A percentile compares a stretch with the other conserved stretches of the same genome.
Conservation (phyloP, 116 monocot genomes). For the Trichopus zeylanicus region DNA sequence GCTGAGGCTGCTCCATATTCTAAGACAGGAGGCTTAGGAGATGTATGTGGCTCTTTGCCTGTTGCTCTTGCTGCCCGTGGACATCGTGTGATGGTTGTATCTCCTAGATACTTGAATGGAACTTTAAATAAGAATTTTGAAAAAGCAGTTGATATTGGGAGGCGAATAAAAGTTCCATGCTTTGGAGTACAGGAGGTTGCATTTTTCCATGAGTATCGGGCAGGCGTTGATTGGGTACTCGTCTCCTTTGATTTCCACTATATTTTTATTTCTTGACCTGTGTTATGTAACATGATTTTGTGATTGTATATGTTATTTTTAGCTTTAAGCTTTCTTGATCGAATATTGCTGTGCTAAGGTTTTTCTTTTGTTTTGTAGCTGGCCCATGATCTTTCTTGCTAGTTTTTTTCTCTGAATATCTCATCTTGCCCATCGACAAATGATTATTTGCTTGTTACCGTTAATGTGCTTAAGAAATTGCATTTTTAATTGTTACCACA, state of each 20-base stretch:
- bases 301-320: too few species aligned
- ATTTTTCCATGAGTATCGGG: constrained; percentile 85
- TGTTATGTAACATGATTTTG: too few species aligned
- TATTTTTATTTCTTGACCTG: too few species aligned
- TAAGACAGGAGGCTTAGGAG: constrained; percentile 79
- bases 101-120: constrained; percentile 79
- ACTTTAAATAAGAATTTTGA: constrained; percentile 30
- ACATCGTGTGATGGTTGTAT: constrained; percentile 93
- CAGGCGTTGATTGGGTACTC: constrained; percentile 87
- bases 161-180: constrained; percentile 47
- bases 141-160: constrained; percentile 24
- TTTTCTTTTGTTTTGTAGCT: too few species aligned
- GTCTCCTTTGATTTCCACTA: too few species aligned
- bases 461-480: too few species aligned
- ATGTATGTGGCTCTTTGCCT: constrained; percentile 94
- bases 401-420: too few species aligned
- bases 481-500: neutral
- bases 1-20: constrained; percentile 87
- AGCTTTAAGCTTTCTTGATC: too few species aligned
- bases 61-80: constrained; percentile 73
- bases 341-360: too few species aligned
- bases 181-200: constrained; percentile 65
- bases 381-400: too few species aligned
- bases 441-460: too few species aligned
- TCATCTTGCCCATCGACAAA: too few species aligned